These are phyloP conservation scores for Lizonia empirigonia DNA, from an alignment of 2,329 filamentous ascomycete genomes.

Conservation along the genomic window DNA sequence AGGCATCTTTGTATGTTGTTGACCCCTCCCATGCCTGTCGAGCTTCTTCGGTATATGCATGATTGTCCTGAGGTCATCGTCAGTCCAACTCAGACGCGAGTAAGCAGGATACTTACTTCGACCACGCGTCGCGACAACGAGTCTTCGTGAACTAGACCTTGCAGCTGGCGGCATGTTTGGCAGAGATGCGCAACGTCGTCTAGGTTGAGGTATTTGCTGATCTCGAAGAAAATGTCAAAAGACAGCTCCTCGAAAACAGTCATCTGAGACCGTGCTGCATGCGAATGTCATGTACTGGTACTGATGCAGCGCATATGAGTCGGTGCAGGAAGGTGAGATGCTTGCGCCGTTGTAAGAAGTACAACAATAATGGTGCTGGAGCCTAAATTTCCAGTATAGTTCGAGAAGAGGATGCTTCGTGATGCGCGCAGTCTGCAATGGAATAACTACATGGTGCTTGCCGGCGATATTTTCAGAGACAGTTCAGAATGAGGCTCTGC, in stretches of 20 bases:
- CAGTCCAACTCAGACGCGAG: no score
- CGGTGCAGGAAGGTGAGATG: no score
- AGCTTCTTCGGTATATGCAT: constrained; percentile 54
- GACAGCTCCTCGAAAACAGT: constrained; percentile 57
- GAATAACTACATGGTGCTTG: neutral
- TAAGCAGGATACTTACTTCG: constrained; percentile 58
- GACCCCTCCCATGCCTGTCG: constrained; percentile 44
- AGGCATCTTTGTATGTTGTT: constrained; percentile 57
- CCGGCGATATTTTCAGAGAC: neutral
- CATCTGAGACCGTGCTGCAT: no score
- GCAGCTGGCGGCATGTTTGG: constrained; percentile 59
- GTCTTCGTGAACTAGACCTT: constrained; percentile 58
- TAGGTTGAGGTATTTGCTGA: constrained; percentile 61
- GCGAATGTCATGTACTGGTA: neutral
- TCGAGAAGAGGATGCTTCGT: no score
- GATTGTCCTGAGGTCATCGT: constrained; percentile 43
- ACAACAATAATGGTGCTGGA: no score
- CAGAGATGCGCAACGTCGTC: constrained; percentile 65
- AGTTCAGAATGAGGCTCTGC: constrained; percentile 5
- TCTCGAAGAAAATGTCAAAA: constrained; percentile 67
- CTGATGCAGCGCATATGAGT: no score
- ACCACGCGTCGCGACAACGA: constrained; percentile 64
- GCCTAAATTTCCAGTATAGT: no score
- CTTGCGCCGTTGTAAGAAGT: no score
- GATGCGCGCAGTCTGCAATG: no score